phyloP scores from a whole-genome alignment of 192 early-diverging fungal species.

The Backusella sp. region DNA sequence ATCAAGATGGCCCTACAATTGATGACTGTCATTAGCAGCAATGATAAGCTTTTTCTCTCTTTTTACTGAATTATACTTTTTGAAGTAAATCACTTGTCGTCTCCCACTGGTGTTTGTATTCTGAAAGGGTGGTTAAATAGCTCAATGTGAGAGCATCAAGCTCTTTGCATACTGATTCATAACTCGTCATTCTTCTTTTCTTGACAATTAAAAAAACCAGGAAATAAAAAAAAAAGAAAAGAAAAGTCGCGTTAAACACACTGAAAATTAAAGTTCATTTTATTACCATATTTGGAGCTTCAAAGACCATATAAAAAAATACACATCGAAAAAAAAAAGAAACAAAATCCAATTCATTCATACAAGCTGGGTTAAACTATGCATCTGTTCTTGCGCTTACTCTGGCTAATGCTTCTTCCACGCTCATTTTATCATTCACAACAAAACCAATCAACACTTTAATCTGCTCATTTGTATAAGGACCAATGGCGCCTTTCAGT shows the following conservation, averaged over 20 bases:
- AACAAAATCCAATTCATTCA: too few species aligned
- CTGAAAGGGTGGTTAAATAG: slow-evolving; percentile 20
- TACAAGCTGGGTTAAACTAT: neutral
- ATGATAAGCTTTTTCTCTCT: neutral
- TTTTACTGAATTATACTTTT: slow-evolving; percentile 19
- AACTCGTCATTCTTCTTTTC: neutral
- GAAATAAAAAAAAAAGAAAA: neutral
- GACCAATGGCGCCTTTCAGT: neutral
- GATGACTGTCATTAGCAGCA: neutral
- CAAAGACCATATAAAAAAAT: neutral
- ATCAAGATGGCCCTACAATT: slow-evolving; percentile 35
- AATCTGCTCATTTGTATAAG: neutral
- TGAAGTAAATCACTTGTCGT: slow-evolving; percentile 16
- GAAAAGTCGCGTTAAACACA: neutral
- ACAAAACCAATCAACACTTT: neutral
- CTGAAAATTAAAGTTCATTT: too few species aligned
- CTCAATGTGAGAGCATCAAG: slow-evolving; percentile 19
- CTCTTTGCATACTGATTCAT: slow-evolving; percentile 17
- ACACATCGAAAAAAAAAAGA: too few species aligned
- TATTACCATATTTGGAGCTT: neutral
- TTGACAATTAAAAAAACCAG: neutral
- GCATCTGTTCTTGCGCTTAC: neutral
- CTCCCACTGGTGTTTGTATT: slow-evolving; percentile 29
- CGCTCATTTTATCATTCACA: neutral
- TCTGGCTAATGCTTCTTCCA: neutral